Conservation (phyloP, 768 basidiomycete species). For the Grammothele lineata region DNA sequence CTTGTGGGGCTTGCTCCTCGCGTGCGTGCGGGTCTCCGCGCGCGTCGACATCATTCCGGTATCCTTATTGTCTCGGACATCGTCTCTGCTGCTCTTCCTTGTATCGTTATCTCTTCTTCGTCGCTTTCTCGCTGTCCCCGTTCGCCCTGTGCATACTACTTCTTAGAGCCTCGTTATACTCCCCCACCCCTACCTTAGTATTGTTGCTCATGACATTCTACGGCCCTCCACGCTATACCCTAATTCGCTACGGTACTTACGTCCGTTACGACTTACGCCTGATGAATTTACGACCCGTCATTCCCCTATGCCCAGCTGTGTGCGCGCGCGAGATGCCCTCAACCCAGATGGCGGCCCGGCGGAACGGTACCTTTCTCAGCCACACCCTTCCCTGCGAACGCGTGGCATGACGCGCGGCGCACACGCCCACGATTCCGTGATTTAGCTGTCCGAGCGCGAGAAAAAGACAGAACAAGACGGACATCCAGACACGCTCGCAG, state of each 20-base stretch:
- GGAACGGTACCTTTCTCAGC: background rate
- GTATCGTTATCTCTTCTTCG: slow-evolving; percentile 13
- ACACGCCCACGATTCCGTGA: too few species aligned
- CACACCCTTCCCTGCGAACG: background rate
- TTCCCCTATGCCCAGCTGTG: background rate
- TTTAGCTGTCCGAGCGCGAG: too few species aligned
- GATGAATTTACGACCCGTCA: background rate
- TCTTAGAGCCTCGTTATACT: background rate
- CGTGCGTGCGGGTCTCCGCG: too few species aligned
- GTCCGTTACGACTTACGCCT: background rate
- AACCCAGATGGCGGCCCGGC: background rate
- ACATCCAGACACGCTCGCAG: too few species aligned
- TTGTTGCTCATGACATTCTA: slow-evolving; percentile 8
- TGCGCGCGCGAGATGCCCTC: background rate
- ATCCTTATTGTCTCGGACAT: background rate
- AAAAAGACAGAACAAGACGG: too few species aligned
- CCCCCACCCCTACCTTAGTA: slow-evolving; percentile 10
- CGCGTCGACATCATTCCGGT: too few species aligned
- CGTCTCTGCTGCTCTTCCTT: background rate
- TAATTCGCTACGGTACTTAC: slow-evolving; percentile 3
- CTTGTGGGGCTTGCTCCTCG: background rate
- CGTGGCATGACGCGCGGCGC: too few species aligned
- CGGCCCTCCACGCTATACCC: slow-evolving; percentile 2
- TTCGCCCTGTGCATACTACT: background rate
- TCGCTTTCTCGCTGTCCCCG: slow-evolving; percentile 1